phyloP scores from a whole-genome alignment of 208 protist species.

The Crithidia sp. region DNA sequence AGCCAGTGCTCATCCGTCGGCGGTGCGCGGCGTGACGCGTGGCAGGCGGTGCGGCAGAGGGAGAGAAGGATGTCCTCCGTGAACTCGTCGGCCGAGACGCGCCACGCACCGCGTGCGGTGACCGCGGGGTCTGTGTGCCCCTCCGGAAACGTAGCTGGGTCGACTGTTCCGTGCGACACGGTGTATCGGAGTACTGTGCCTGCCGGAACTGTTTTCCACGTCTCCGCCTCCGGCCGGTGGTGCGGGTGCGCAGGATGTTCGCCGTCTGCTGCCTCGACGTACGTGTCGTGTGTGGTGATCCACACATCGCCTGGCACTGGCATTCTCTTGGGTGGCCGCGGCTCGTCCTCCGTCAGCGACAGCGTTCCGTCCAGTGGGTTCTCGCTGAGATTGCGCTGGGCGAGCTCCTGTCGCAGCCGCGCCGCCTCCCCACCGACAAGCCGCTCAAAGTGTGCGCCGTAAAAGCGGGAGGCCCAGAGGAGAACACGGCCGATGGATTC shows the following conservation, averaged over 20 bases:
- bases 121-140: neutral
- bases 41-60: conserved; percentile 57
- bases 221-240: conserved; percentile 2
- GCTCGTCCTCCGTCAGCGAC: conserved; percentile 26
- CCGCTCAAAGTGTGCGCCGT: conserved; percentile 29
- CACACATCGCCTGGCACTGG: conserved; percentile 39
- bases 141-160: neutral
- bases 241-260: neutral
- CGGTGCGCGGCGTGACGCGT: conserved; percentile 37
- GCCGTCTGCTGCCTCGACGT: conserved; percentile 12
- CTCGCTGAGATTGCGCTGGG: conserved; percentile 47
- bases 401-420: conserved; percentile 46
- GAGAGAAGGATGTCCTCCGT: conserved; percentile 63
- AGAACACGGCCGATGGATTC: conserved; percentile 40
- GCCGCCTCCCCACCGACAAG: conserved; percentile 42
- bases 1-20: conserved; percentile 62
- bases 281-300: conserved; percentile 43
- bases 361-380: conserved; percentile 40
- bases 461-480: conserved; percentile 57
- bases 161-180: neutral
- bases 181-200: conserved; percentile 45
- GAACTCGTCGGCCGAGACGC: conserved; percentile 34
- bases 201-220: conserved; percentile 30
- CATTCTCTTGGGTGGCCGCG: conserved; percentile 17
- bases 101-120: conserved; percentile 4